Conservation (phyloP, 108 stramenopile genomes). For the Conticribra guillardii region DNA sequence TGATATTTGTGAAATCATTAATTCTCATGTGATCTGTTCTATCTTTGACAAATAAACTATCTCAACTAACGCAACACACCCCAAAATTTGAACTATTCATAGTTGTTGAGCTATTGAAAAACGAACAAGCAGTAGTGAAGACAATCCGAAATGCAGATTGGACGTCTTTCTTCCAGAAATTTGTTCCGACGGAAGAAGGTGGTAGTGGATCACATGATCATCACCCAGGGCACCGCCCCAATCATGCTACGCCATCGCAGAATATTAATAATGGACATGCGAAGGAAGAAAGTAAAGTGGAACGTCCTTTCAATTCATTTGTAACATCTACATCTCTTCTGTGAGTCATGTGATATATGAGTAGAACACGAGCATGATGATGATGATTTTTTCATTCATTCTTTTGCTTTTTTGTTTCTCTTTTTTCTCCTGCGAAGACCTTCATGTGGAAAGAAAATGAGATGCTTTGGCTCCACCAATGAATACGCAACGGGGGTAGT, state of each 20-base stretch:
- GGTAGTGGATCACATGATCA: slow-evolving; percentile 28
- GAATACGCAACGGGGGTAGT: slow-evolving; percentile 80
- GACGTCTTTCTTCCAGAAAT: slow-evolving; percentile 78
- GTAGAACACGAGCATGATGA: not conserved
- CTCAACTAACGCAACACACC: too few relatives aligned
- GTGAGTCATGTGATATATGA: not conserved
- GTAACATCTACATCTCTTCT: slow-evolving; percentile 80
- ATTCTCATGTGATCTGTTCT: too few relatives aligned
- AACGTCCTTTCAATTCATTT: slow-evolving; percentile 79
- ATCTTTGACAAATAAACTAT: too few relatives aligned
- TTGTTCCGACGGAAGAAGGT: slow-evolving; percentile 38
- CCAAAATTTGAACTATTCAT: too few relatives aligned
- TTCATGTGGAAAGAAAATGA: slow-evolving; percentile 77
- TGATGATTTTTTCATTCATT: not conserved
- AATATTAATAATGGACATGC: slow-evolving; percentile 4
- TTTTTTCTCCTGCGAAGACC: slow-evolving; percentile 40
- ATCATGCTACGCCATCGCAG: slow-evolving; percentile 6
- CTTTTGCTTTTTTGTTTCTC: not conserved
- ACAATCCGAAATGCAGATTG: slow-evolving; percentile 84
- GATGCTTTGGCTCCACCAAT: slow-evolving; percentile 70
- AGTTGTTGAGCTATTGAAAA: slow-evolving; percentile 61
- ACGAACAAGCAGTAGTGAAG: slow-evolving; percentile 76
- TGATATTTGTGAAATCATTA: too few relatives aligned
- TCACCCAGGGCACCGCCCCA: slow-evolving; percentile 23
- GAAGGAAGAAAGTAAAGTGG: slow-evolving; percentile 9